Conservation (phyloP, 2,329 filamentous ascomycete genomes). For the Penicillium sp. region DNA sequence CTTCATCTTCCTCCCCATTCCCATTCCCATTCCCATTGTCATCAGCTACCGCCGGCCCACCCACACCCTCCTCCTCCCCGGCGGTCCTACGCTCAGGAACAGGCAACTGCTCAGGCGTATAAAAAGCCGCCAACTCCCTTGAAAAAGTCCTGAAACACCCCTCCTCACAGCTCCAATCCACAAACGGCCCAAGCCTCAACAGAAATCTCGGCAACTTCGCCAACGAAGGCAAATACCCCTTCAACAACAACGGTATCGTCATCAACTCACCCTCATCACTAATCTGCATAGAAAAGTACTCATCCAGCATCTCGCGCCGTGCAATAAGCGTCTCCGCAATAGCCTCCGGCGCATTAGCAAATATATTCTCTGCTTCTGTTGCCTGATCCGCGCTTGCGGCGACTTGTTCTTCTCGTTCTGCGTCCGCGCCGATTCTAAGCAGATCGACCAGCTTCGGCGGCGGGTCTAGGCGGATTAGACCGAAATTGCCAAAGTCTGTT, state of each 20-base stretch:
- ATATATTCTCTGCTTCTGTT: constrained; percentile 50
- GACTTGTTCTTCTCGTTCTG: constrained; percentile 55
- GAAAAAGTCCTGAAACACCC: constrained; percentile 80
- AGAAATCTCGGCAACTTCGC: constrained; percentile 87
- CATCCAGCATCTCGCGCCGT: constrained; percentile 77
- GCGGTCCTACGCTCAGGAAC: constrained; percentile 26
- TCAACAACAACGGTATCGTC: constrained; percentile 77
- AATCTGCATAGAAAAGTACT: constrained; percentile 89
- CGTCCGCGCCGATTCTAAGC: constrained; percentile 67
- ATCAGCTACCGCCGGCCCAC: constrained; percentile 8
- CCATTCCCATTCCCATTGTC: constrained; percentile 5
- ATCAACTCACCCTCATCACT: constrained; percentile 71
- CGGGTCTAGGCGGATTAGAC: constrained; percentile 73
- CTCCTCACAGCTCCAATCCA: constrained; percentile 82
- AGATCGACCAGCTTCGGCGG: constrained; percentile 68
- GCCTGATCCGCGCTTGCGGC: constrained; percentile 15
- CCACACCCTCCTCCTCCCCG: background rate
- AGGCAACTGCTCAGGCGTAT: constrained; percentile 81
- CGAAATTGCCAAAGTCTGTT: constrained; percentile 95
- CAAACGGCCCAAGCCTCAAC: constrained; percentile 78
- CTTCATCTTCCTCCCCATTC: constrained; percentile 42
- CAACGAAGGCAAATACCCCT: constrained; percentile 80
- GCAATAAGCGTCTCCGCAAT: constrained; percentile 68
- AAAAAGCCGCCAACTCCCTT: constrained; percentile 82
- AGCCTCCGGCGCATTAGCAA: constrained; percentile 60